Base-by-base conservation (phyloP, 1,284 basidiomycete species). In the Puccinia triticina region DNA sequence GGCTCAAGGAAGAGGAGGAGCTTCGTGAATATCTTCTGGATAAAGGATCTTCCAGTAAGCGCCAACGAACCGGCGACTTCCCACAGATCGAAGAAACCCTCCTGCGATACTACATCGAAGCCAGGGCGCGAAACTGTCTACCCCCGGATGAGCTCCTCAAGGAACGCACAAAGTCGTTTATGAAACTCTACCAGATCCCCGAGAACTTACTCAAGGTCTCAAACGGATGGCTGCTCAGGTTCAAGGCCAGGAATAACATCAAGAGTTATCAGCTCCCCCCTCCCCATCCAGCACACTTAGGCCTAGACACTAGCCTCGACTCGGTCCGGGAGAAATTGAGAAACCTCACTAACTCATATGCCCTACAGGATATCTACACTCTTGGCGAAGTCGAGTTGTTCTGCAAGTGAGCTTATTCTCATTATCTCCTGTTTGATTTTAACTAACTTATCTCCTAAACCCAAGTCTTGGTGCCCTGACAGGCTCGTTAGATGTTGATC, bases 1-100 rank as follows among this genome's bases (percentile, higher is more conserved):
- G 77, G 77, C 57, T 80, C 16, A 80, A 80, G 29, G 77, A 80
- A 59, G 77, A 80, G 29, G 67, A 80, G 14, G 77, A 80, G 23
- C 26, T 80, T 21, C 46, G 77, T 34, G 77, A 80, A 29, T 72
- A 80, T 61, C 46, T 80, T 14, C 16, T 80, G 53, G 77, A 80
- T 46, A 80, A 80, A 59, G 77, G 77, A 2, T 80, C 77, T 29
- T 80, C 77, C 12, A 43, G 66, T 23, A 80, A 80, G 61, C 77
- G 67, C 4, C 77, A 80, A 72, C 23, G 77, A 21, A 80, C 77
- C 2, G 77, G 77, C 18, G 77, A 80, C 26, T 80, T 72, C 55
- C 77, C 77, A 1, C 77, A 71, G 8, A 71, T 80, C 3, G 77
- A 80, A 61, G 77, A 80, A 2, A 69, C 77, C 34, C 53, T 80